Percentiles rank a stretch among this genome's conserved stretches.
Evolutionary conservation across 352 stramenopile genomes (phyloP).

Genomic region (Stramenopiles sp.): DNA sequence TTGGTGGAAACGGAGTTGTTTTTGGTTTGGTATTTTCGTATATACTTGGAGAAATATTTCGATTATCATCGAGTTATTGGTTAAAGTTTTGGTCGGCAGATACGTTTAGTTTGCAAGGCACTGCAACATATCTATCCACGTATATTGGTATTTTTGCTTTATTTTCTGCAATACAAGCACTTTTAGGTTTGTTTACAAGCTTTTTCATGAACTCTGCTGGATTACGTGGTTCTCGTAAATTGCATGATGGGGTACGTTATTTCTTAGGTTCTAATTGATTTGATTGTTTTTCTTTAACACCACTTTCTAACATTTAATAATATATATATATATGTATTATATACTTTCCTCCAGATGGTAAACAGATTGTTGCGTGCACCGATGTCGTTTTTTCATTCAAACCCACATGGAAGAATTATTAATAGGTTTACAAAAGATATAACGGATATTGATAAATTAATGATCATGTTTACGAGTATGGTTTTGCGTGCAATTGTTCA

Average conservation of each 20-base stretch:
- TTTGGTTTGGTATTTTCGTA: slow-evolving; percentile 34
- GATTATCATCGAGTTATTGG: slow-evolving; percentile 13
- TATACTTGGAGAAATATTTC: slow-evolving; percentile 30
- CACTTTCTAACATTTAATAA: too few relatives aligned
- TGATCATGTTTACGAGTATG: not conserved
- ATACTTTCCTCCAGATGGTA: not conserved
- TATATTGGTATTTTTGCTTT: not conserved
- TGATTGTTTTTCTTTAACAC: too few relatives aligned
- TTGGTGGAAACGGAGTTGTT: slow-evolving; percentile 31
- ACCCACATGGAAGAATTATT: slow-evolving; percentile 69
- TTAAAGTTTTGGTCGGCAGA: not conserved
- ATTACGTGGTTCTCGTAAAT: not conserved
- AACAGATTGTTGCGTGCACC: slow-evolving; percentile 10
- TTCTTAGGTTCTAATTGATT: too few relatives aligned
- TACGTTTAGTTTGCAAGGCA: not conserved
- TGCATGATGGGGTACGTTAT: too few relatives aligned
- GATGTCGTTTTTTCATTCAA: slow-evolving; percentile 70
- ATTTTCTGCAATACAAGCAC: not conserved
- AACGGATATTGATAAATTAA: not conserved
- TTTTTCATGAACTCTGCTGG: not conserved
- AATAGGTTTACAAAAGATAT: slow-evolving; percentile 69
- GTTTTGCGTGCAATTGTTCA: not conserved
- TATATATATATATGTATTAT: too few relatives aligned
- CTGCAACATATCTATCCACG: not conserved
- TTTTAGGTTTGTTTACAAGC: not conserved